Base-by-base conservation (phyloP, 495 filamentous ascomycete species). In the Xylaria castorea region DNA sequence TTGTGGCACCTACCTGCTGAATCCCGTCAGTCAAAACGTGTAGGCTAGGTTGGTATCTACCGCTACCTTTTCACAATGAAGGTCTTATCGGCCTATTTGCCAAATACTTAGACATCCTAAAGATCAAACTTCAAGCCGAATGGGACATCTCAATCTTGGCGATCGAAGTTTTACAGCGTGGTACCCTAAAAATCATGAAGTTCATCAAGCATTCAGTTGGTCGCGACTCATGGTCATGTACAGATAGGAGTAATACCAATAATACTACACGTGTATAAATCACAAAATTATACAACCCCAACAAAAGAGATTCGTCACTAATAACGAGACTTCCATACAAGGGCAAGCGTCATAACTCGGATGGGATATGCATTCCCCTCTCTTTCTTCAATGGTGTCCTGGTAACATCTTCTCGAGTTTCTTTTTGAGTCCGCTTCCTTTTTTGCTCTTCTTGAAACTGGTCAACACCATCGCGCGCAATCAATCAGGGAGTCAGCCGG, bases 401-500 rank as follows among this genome's bases (percentile, higher is more conserved):
- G 79, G 72, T 4, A 72, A 61, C 36, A 79, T 44, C 63, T 73
- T 77, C 36, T 76, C 76, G 12, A 80, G 50, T 14, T 74, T 76
- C 48, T 73, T 71, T 66, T 77, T 79, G 53, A 77, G 71, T 61
- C 74, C 77, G 44, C 46, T 68, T 20, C 68, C 72, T 25, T 60
- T 58, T 4, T 74, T 72, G 38, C 71, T 75, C 63, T 72, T 72
- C 74, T 74, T 30, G 27, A 25, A 1, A 0, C 27, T n/a, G 61
- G 53, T 72, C 22, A 72, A 25, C 30, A 30, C 38, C 25, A 58
- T 57, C 18, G 34, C 53, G n/a, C 40, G 25, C 32, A 42, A 46
- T 25, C 32, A 42, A 46, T 25, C 36, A 14, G 57, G 22, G 38
- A 48, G 32, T 46, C 16, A 27, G 32, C 5, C 1, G 14, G 34